Conservation (phyloP, 176 grass and related monocot species). For the Dactylis glomerata region DNA sequence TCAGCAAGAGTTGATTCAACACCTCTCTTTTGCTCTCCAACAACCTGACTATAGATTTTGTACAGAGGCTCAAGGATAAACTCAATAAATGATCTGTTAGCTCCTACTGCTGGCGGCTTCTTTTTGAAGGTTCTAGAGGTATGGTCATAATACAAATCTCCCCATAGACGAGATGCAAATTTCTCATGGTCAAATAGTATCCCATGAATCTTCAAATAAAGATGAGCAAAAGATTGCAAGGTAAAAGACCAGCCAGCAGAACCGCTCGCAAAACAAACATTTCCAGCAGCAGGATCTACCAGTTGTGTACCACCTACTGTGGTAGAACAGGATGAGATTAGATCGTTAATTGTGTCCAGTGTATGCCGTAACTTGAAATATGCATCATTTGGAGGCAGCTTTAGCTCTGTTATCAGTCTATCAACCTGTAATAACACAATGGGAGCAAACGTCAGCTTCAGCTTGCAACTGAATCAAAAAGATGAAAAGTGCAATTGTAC, state of each 20-base stretch:
- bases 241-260: conserved; percentile 98
- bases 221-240: conserved; percentile 86
- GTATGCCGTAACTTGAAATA: conserved; percentile 98
- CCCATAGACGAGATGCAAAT: conserved; percentile 91
- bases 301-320: conserved; percentile 77
- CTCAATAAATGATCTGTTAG: conserved; percentile 92
- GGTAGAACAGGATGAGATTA: conserved; percentile 92
- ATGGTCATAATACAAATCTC: conserved; percentile 87
- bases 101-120: conserved; percentile 92
- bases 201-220: conserved; percentile 90
- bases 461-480: conserved; percentile 15
- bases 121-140: conserved; percentile 83
- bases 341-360: conserved; percentile 82
- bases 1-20: conserved; percentile 83
- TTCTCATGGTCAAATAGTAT: conserved; percentile 84
- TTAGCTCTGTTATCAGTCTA: conserved; percentile 90
- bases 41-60: conserved; percentile 98
- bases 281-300: conserved; percentile 85
- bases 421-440: conserved; percentile 67
- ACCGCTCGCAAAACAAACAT: conserved; percentile 96
- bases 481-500: conserved; percentile 25
- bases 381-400: conserved; percentile 90
- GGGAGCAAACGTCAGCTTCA: conserved; percentile 15
- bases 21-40: conserved; percentile 76
- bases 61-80: conserved; percentile 95